Percentiles rank a stretch among this genome's conserved stretches.
phyloP scores from a whole-genome alignment of 805 yeast genomes.

The Barnettozyma wickerhamii region DNA sequence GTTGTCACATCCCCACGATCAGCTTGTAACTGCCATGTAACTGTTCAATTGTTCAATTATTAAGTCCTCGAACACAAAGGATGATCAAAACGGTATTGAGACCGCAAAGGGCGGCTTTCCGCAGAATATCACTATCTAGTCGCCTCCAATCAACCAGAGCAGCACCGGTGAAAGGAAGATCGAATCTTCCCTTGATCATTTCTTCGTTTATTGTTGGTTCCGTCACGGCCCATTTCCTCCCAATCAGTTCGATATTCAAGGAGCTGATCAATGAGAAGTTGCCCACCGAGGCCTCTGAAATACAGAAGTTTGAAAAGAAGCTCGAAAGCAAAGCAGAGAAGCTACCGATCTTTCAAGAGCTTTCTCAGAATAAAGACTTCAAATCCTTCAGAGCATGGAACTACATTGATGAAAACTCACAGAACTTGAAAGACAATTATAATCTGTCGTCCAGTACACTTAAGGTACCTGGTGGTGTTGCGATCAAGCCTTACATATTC shows the following conservation, averaged over 20 bases:
- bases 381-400: constrained; percentile 39
- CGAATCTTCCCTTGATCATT: constrained; percentile 13
- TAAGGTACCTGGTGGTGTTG: constrained; percentile 72
- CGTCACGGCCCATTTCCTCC: constrained; percentile 30
- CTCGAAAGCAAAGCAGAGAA: constrained; percentile 45
- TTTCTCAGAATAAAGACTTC: constrained; percentile 36
- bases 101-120: too few species aligned
- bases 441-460: constrained; percentile 49
- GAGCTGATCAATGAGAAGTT: constrained; percentile 19
- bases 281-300: constrained; percentile 25
- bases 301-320: constrained; percentile 24
- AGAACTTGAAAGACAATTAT: constrained; percentile 10
- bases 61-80: too few species aligned
- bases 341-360: constrained; percentile 47
- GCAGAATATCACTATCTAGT: too few species aligned
- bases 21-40: too few species aligned
- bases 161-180: constrained; percentile 1
- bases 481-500: constrained; percentile 68
- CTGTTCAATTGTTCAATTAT: too few species aligned
- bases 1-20: too few species aligned
- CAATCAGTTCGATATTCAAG: constrained; percentile 31
- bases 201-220: constrained; percentile 32
- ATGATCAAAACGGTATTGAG: too few species aligned
- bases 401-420: constrained; percentile 39
- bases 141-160: background rate